These are phyloP conservation scores for Saxispiralis lemnorum DNA, from an alignment of 495 filamentous ascomycete species.

Conservation along the genomic window DNA sequence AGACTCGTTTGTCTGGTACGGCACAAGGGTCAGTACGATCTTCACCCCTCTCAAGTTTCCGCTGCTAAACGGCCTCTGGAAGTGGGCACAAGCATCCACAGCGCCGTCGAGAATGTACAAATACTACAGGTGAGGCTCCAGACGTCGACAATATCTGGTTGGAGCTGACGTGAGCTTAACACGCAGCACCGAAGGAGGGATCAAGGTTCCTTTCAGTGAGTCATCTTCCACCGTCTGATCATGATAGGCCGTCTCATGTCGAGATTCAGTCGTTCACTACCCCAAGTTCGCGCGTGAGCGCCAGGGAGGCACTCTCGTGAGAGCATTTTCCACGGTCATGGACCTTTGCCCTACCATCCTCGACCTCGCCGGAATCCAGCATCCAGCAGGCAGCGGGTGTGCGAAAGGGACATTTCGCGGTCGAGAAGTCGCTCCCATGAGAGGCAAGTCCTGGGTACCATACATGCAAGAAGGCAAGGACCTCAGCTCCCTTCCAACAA, in stretches of 20 bases:
- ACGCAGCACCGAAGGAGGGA: conserved; percentile 37
- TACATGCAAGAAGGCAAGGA: conserved; percentile 7
- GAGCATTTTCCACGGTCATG: conserved; percentile 14
- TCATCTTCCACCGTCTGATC: too few relatives aligned
- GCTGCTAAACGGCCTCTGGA: too few relatives aligned
- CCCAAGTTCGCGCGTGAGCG: background rate
- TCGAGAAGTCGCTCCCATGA: conserved; percentile 1
- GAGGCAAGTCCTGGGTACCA: conserved; percentile 6
- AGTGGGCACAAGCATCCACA: conserved; percentile 42
- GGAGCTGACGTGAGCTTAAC: too few relatives aligned
- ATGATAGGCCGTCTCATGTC: too few relatives aligned
- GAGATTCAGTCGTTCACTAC: conserved; percentile 2
- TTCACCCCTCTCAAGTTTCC: too few relatives aligned
- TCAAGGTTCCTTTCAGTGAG: conserved; percentile 43
- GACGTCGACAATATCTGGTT: too few relatives aligned
- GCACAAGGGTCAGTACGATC: too few relatives aligned
- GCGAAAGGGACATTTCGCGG: conserved; percentile 1
- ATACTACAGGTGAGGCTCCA: too few relatives aligned
- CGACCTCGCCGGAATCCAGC: conserved; percentile 5
- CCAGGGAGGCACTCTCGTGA: conserved; percentile 24
- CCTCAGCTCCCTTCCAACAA: conserved; percentile 24
- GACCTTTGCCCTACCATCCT: conserved; percentile 14
- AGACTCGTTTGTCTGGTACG: conserved; percentile 45
- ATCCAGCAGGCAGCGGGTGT: background rate
- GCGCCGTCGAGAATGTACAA: conserved; percentile 40